These are phyloP conservation scores for Alternaria atra DNA, from an alignment of 2,329 filamentous ascomycete species.

Conservation along the genomic window DNA sequence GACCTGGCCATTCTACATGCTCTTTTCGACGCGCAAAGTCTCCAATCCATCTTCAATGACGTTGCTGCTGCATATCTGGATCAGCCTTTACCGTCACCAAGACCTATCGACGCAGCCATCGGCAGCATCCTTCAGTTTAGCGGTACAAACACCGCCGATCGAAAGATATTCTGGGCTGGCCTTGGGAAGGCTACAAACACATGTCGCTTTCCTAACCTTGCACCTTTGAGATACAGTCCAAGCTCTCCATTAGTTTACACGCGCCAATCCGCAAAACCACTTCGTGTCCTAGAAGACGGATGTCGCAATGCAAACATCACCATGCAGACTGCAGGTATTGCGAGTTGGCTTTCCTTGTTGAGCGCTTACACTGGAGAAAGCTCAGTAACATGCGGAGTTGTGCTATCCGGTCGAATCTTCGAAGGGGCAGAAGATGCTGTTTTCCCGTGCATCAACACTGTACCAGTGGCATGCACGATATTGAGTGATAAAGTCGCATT, in stretches of 20 bases:
- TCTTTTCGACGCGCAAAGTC: constrained; percentile 82
- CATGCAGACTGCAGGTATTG: constrained; percentile 78
- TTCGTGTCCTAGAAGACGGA: constrained; percentile 61
- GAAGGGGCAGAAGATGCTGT: constrained; percentile 67
- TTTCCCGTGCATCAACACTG: constrained; percentile 83
- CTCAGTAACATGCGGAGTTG: constrained; percentile 79
- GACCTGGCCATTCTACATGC: constrained; percentile 76
- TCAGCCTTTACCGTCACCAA: constrained; percentile 25
- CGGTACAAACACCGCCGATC: constrained; percentile 36
- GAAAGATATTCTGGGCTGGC: constrained; percentile 69
- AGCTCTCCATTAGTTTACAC: constrained; percentile 49
- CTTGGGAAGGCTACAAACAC: constrained; percentile 64
- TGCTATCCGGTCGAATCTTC: constrained; percentile 76
- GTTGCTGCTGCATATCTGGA: constrained; percentile 58
- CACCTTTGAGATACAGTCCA: constrained; percentile 62
- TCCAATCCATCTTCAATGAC: constrained; percentile 71
- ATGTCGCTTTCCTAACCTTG: constrained; percentile 79
- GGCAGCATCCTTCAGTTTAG: constrained; percentile 56
- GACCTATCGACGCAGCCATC: constrained; percentile 56
- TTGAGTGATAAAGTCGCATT: constrained; percentile 64
- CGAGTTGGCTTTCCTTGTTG: constrained; percentile 79
- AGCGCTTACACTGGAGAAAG: constrained; percentile 79
- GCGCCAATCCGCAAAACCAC: constrained; percentile 51
- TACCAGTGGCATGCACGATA: constrained; percentile 74
- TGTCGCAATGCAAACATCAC: constrained; percentile 71